phyloP scores from a whole-genome alignment of 2,329 filamentous ascomycete species.

The Stenocarpella maydis region DNA sequence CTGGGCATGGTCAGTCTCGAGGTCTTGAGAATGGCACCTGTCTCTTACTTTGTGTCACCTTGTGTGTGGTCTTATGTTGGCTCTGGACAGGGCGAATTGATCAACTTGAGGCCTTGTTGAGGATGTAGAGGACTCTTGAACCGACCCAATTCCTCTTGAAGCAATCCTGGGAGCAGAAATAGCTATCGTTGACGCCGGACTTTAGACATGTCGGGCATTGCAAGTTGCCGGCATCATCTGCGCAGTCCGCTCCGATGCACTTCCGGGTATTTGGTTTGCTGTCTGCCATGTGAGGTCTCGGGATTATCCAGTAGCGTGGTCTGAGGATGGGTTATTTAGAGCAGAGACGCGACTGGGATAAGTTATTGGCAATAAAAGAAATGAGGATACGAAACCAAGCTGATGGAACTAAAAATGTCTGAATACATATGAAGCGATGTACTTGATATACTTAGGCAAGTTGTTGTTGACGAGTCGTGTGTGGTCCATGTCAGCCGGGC shows the following conservation, averaged over 20 bases:
- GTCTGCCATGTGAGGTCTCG: neutral
- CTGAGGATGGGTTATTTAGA: neutral
- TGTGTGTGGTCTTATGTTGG: slow-evolving; percentile 66
- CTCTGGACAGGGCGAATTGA: slow-evolving; percentile 57
- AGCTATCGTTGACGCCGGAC: slow-evolving; percentile 85
- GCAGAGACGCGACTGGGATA: neutral
- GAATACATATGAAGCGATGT: too few relatives aligned
- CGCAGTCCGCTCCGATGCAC: slow-evolving; percentile 84
- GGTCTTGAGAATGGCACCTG: slow-evolving; percentile 72
- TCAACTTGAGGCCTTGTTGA: slow-evolving; percentile 31
- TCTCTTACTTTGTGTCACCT: slow-evolving; percentile 82
- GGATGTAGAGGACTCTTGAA: slow-evolving; percentile 10
- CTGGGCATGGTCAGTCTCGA: slow-evolving; percentile 66
- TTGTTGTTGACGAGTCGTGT: neutral
- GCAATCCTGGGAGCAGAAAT: slow-evolving; percentile 97
- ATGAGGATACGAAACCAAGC: too few relatives aligned
- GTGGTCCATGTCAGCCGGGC: neutral
- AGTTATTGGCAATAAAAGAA: too few relatives aligned
- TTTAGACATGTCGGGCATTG: slow-evolving; percentile 97
- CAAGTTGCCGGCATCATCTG: slow-evolving; percentile 82
- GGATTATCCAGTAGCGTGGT: neutral
- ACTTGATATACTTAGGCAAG: neutral
- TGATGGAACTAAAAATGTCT: too few relatives aligned
- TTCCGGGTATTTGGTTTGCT: slow-evolving; percentile 53
- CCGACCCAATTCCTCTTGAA: slow-evolving; percentile 98